phyloP scores from a whole-genome alignment of 2,329 filamentous ascomycete genomes.

The Grosmannia penicillata region DNA sequence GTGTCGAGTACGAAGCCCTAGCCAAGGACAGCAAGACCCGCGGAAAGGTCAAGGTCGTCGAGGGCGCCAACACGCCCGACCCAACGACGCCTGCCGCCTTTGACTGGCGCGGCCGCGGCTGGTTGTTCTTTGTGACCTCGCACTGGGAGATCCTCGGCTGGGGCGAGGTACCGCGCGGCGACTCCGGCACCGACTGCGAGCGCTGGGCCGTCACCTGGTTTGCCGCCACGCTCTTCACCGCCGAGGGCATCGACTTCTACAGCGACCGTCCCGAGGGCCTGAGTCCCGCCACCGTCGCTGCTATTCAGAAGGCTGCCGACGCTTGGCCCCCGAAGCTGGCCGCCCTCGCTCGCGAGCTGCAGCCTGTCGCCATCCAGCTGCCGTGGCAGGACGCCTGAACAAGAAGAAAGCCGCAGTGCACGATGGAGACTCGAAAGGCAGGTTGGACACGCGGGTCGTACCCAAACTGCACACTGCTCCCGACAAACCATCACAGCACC shows the following conservation, averaged over 20 bases:
- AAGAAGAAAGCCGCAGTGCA: too few species aligned
- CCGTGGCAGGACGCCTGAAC: constrained; percentile 39
- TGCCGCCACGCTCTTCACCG: constrained; percentile 68
- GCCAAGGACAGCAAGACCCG: constrained; percentile 17
- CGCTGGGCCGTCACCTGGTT: constrained; percentile 78
- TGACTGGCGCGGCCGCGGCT: constrained; percentile 68
- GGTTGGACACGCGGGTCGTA: too few species aligned
- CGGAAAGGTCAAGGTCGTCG: constrained; percentile 40
- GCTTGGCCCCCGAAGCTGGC: constrained; percentile 38
- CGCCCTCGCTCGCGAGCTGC: constrained; percentile 33
- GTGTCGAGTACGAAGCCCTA: constrained; percentile 51
- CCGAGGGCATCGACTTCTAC: constrained; percentile 69
- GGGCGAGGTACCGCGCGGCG: constrained; percentile 37
- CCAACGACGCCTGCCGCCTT: constrained; percentile 23
- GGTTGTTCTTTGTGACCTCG: constrained; percentile 54
- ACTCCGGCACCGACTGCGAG: constrained; percentile 20
- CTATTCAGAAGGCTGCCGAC: constrained; percentile 5
- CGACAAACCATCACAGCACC: too few species aligned
- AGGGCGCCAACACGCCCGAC: constrained; percentile 45
- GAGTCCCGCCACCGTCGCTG: constrained; percentile 29
- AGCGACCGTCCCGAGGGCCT: constrained; percentile 47
- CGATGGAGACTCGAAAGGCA: too few species aligned
- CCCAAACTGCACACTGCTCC: too few species aligned
- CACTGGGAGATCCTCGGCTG: constrained; percentile 75
- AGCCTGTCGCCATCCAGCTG: constrained; percentile 33